Base-by-base conservation (phyloP, 208 protist genomes). In the Trypanosoma cruzi region DNA sequence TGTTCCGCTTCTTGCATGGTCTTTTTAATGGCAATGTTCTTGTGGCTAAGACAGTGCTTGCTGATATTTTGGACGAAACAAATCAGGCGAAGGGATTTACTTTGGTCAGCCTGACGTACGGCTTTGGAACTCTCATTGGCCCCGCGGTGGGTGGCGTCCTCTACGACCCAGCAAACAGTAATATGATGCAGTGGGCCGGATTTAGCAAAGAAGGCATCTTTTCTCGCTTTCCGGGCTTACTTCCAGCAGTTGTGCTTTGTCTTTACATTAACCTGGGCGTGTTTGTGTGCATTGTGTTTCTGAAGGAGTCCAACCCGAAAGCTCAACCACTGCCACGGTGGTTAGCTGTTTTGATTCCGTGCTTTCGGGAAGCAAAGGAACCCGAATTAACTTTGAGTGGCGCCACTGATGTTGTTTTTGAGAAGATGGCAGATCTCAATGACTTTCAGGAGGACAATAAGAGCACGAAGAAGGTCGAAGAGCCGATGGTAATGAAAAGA, bases 91-190 rank as follows among this genome's bases (percentile, higher is more conserved):
- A 78, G 48, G 97, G 97, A 57, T 99, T 99, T 75, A 92, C 96
- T 32, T 98, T 99, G 60, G 90, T 99, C 24, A 98, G 93, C 62
- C 97, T 99, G 67, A 79, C 70, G 49, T 81, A 60, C 46, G 79
- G 80, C 13, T 73, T 93, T 63, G 87, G 87, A 14, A 76, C 78
- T 34, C 71, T 89, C 11, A 71, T 93, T 52, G 87, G 87, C 5
- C 86, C 86, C 37, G 57, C 65, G 11, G 42, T 89, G 6, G 86
- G 86, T 50, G 86, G 86, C 20, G 49, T 89, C 26, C 75, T 92
- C 7, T 92, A 92, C 65, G 79, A 92, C 61, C 86, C 86, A 0
- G 48, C 75, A 18, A 44, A 79, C 18, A 82, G 75, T 57, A 63
- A 11, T 11, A 22, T 56, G 0, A 55, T 88, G 28, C 36, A 52